phyloP scores from a whole-genome alignment of 2,329 filamentous ascomycete species.

The Calonectria pseudoturangicola region DNA sequence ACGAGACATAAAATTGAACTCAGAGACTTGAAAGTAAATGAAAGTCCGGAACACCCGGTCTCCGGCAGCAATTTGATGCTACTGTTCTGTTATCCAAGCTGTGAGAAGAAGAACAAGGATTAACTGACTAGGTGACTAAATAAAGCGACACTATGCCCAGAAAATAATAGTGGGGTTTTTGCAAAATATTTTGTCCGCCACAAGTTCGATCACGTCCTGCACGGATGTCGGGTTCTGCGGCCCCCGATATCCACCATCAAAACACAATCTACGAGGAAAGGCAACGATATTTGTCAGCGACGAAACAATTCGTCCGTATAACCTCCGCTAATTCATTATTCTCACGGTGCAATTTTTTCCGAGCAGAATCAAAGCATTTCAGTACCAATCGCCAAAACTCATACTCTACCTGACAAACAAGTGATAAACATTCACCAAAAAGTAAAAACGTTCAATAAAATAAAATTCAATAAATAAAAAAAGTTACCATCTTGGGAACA shows the following conservation, averaged over 20 bases:
- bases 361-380: not conserved
- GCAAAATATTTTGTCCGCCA: not conserved
- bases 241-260: not conserved
- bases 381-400: not conserved
- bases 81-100: too few relatives aligned
- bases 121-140: not conserved
- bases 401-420: too few relatives aligned
- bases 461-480: too few relatives aligned
- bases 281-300: not conserved
- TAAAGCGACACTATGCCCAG: not conserved
- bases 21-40: too few relatives aligned
- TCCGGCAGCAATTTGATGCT: not conserved
- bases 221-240: slow-evolving; percentile 4
- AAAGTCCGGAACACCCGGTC: not conserved
- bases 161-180: not conserved
- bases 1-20: not conserved
- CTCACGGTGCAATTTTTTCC: not conserved
- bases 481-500: too few relatives aligned
- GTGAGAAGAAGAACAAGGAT: too few relatives aligned
- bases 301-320: not conserved
- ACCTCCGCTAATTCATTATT: not conserved
- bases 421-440: too few relatives aligned
- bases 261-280: not conserved
- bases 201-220: not conserved
- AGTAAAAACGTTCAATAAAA: too few relatives aligned